These are phyloP conservation scores for Aristolochia californica DNA, from an alignment of 164 flowering plant species.

Conservation along the genomic window DNA sequence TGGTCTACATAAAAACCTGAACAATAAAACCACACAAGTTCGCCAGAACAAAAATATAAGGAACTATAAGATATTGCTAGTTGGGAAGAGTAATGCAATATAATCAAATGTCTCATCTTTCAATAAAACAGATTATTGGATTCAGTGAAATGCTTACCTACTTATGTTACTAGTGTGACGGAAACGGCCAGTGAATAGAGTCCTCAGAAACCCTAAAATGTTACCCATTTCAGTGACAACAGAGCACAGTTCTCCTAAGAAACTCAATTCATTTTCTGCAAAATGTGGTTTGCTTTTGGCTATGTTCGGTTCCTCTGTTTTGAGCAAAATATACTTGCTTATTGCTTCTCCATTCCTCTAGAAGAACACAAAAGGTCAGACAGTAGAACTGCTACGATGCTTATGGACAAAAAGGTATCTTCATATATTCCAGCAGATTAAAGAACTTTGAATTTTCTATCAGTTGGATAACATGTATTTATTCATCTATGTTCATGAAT, in stretches of 20 bases:
- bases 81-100: neutral
- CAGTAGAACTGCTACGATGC: neutral
- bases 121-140: neutral
- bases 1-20: conserved; percentile 11
- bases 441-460: neutral
- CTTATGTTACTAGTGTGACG: conserved; percentile 11
- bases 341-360: conserved; percentile 7
- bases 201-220: conserved; percentile 17
- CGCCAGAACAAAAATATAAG: no score
- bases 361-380: neutral
- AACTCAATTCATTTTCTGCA: conserved; percentile 10
- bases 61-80: no score
- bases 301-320: conserved; percentile 8
- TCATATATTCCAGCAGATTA: neutral
- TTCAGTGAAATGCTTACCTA: conserved; percentile 7
- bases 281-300: conserved; percentile 7
- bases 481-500: neutral
- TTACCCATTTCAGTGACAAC: conserved; percentile 19
- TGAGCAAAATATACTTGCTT: conserved; percentile 5
- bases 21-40: neutral
- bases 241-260: conserved; percentile 11
- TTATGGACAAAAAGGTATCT: neutral
- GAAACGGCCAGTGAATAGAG: conserved; percentile 14
- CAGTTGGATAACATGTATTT: neutral
- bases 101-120: neutral